Conservation (phyloP, 352 stramenopile genomes). For the Elongisporangium senticosum region DNA sequence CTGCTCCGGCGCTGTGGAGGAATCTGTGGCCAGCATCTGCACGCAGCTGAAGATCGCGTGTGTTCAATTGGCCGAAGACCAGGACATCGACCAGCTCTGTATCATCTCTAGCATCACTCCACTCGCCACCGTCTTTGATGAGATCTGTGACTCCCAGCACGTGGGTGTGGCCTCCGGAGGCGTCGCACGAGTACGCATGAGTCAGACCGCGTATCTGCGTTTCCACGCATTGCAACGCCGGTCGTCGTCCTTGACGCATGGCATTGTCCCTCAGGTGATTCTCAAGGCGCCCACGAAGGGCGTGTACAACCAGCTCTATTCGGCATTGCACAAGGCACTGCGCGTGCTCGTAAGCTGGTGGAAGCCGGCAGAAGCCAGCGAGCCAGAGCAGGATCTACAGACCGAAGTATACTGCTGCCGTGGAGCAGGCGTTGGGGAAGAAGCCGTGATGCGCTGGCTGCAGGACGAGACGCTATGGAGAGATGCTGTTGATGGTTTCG, state of each 20-base stretch:
- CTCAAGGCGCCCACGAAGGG: conserved; percentile 50
- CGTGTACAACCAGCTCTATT: conserved; percentile 66
- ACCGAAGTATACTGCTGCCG: conserved; percentile 21
- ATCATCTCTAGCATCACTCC: conserved; percentile 25
- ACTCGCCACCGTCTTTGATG: conserved; percentile 52
- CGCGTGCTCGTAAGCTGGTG: conserved; percentile 44
- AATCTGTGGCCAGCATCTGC: conserved; percentile 38
- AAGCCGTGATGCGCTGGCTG: conserved; percentile 25
- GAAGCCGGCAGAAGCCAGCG: conserved; percentile 4
- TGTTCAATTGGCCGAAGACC: conserved; percentile 46
- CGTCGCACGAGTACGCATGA: conserved; percentile 24
- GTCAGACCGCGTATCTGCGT: conserved; percentile 33
- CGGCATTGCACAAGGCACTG: conserved; percentile 44
- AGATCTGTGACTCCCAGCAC: conserved; percentile 19
- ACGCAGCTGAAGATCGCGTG: conserved; percentile 43
- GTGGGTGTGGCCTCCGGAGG: conserved; percentile 29
- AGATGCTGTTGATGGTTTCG: conserved; percentile 3
- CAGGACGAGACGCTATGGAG: background rate
- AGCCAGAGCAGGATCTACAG: background rate
- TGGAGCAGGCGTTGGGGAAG: conserved; percentile 43
- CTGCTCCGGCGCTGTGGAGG: conserved; percentile 34
- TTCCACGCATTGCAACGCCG: conserved; percentile 14
- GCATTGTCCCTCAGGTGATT: conserved; percentile 42
- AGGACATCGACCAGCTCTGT: conserved; percentile 44
- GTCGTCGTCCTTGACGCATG: conserved; percentile 7